phyloP scores from a whole-genome alignment of 805 yeast genomes.

The Yamadazyma tumulicola region DNA sequence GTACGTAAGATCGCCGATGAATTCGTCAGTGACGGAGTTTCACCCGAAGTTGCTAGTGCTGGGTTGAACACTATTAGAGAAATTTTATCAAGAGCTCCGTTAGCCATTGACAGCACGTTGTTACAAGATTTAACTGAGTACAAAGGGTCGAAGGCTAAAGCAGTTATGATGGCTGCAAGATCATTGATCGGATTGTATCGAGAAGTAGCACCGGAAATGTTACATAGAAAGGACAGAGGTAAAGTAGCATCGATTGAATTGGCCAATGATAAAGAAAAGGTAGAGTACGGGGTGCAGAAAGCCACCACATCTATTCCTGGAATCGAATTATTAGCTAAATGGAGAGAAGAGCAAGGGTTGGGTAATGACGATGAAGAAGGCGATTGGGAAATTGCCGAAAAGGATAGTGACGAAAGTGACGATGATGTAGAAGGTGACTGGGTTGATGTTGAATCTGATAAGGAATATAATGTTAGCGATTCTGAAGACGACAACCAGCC shows the following conservation, averaged over 20 bases:
- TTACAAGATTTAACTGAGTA: conserved; percentile 88
- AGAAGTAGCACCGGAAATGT: conserved; percentile 96
- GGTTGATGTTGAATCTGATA: conserved; percentile 81
- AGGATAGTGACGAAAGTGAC: conserved; percentile 29
- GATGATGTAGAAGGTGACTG: conserved; percentile 76
- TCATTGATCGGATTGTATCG: conserved; percentile 81
- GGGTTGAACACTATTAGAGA: conserved; percentile 96
- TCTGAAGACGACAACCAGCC: conserved; percentile 47
- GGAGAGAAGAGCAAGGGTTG: conserved; percentile 65
- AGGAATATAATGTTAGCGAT: conserved; percentile 58
- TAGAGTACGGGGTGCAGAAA: conserved; percentile 73
- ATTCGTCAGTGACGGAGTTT: conserved; percentile 97
- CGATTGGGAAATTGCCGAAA: conserved; percentile 57
- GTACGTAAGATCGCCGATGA: conserved; percentile 94
- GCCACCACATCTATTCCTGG: conserved; percentile 80
- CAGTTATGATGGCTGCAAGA: conserved; percentile 93
- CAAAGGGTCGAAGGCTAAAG: conserved; percentile 88
- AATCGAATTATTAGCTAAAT: conserved; percentile 80
- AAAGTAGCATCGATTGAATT: conserved; percentile 83
- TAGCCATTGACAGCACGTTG: conserved; percentile 85
- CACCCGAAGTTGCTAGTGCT: conserved; percentile 96
- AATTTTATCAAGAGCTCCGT: conserved; percentile 87
- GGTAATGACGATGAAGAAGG: conserved; percentile 51
- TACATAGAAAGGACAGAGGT: conserved; percentile 87
- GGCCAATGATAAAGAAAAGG: conserved; percentile 38